Evolutionary conservation across 2,329 filamentous ascomycete genomes (phyloP).

Genomic region (Coniochaeta sp.): DNA sequence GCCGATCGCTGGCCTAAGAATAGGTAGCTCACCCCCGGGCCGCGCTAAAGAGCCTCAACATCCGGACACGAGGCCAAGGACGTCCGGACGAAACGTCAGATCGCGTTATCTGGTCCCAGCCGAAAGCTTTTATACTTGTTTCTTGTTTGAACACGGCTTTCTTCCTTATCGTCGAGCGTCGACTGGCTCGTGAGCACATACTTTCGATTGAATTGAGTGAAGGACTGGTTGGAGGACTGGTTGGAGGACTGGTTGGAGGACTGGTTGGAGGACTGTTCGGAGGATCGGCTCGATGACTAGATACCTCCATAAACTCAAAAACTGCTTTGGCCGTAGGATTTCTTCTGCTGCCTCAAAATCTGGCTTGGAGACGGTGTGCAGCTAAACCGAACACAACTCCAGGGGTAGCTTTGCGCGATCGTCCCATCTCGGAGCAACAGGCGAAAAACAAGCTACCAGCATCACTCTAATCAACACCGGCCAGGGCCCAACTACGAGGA

Average conservation of each 20-base stretch:
- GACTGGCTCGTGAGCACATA: no score
- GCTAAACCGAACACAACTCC: not conserved
- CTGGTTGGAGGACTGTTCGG: no score
- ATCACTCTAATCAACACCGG: not conserved
- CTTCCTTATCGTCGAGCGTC: no score
- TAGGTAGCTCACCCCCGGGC: not conserved
- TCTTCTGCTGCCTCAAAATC: not conserved
- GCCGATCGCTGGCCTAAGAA: not conserved
- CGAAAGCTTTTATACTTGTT: no score
- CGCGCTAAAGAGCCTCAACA: not conserved
- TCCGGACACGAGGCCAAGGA: not conserved
- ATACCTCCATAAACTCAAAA: no score
- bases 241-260: no score
- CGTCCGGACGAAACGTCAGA: not conserved
- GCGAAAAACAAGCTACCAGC: not conserved
- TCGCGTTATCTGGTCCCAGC: no score
- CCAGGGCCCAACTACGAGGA: not conserved
- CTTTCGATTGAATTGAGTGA: no score
- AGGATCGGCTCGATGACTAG: no score
- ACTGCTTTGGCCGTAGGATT: no score
- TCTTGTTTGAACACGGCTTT: no score
- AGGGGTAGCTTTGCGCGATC: not conserved
- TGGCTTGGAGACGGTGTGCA: not conserved
- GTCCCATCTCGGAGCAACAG: not conserved
- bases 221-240: no score